Evolutionary conservation across 2,329 filamentous ascomycete genomes (phyloP).

Genomic region (Colletotrichum liriopes): DNA sequence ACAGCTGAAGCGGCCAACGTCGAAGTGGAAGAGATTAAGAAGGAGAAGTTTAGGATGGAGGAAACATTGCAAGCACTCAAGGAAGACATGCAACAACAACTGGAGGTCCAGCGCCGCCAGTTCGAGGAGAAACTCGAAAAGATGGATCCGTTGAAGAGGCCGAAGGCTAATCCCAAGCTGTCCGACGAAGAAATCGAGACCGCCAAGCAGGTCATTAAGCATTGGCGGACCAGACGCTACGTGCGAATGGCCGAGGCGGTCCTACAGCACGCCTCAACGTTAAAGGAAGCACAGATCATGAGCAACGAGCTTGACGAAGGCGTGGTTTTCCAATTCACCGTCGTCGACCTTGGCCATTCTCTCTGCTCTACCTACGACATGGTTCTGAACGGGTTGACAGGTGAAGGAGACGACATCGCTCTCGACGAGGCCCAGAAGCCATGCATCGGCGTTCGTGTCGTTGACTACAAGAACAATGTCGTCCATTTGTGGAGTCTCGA

Average conservation of each 20-base stretch:
- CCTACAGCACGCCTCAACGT: conserved; percentile 85
- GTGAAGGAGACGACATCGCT: conserved; percentile 86
- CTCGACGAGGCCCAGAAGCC: conserved; percentile 89
- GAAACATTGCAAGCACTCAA: conserved; percentile 84
- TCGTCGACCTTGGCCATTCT: conserved; percentile 89
- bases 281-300: conserved; percentile 99
- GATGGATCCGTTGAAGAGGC: conserved; percentile 75
- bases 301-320: conserved; percentile 95
- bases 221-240: conserved; percentile 89
- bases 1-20: conserved; percentile 81
- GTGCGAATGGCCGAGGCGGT: conserved; percentile 95
- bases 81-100: conserved; percentile 88
- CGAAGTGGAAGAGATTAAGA: conserved; percentile 86
- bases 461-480: conserved; percentile 90
- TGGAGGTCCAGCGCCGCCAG: conserved; percentile 85
- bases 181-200: conserved; percentile 80
- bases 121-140: conserved; percentile 89
- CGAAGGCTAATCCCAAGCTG: conserved; percentile 74
- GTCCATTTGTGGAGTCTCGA: conserved; percentile 95
- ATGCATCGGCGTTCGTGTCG: conserved; percentile 89
- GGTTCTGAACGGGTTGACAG: conserved; percentile 90
- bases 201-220: conserved; percentile 76
- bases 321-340: conserved; percentile 94
- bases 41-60: conserved; percentile 89
- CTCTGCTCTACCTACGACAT: conserved; percentile 97